Evolutionary conservation across 2,329 filamentous ascomycete genomes (phyloP).

Genomic region (Plenodomus biglobosus): DNA sequence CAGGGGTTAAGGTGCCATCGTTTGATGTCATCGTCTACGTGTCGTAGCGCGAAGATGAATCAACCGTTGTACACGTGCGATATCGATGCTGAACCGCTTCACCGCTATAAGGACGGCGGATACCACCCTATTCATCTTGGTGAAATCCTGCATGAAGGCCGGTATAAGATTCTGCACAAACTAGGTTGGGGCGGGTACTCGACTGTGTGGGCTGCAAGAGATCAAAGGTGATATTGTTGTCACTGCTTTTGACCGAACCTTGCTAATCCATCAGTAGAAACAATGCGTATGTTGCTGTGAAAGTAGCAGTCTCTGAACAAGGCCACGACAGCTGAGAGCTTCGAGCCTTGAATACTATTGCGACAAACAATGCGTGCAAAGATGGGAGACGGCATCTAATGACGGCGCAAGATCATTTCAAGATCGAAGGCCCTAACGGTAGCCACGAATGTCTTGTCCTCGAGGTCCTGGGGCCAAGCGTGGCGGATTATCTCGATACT

Average conservation of each 20-base stretch:
- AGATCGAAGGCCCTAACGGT: slow-evolving; percentile 49
- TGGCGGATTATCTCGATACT: slow-evolving; percentile 40
- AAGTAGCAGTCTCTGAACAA: slow-evolving; percentile 18
- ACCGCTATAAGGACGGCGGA: slow-evolving; percentile 19
- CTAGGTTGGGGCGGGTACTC: slow-evolving; percentile 27
- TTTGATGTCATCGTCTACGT: no score
- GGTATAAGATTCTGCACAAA: slow-evolving; percentile 28
- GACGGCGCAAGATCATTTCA: slow-evolving; percentile 43
- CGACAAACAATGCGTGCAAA: slow-evolving; percentile 7
- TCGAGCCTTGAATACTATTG: slow-evolving; percentile 14
- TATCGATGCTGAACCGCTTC: slow-evolving; percentile 23
- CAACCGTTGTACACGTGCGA: no score
- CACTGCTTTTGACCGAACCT: background rate
- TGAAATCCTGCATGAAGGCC: slow-evolving; percentile 18
- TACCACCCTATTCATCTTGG: slow-evolving; percentile 25
- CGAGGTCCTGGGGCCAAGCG: slow-evolving; percentile 46
- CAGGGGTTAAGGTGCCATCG: no score
- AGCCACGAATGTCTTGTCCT: slow-evolving; percentile 50
- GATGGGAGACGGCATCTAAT: slow-evolving; percentile 35
- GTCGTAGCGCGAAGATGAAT: no score
- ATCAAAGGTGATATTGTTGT: slow-evolving; percentile 11
- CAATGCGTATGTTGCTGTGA: slow-evolving; percentile 27
- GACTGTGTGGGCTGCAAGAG: slow-evolving; percentile 25
- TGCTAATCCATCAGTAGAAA: slow-evolving; percentile 9
- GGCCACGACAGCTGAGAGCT: slow-evolving; percentile 13